Conservation (phyloP, 1,139 yeast species). For the Chernovozyma aurita region DNA sequence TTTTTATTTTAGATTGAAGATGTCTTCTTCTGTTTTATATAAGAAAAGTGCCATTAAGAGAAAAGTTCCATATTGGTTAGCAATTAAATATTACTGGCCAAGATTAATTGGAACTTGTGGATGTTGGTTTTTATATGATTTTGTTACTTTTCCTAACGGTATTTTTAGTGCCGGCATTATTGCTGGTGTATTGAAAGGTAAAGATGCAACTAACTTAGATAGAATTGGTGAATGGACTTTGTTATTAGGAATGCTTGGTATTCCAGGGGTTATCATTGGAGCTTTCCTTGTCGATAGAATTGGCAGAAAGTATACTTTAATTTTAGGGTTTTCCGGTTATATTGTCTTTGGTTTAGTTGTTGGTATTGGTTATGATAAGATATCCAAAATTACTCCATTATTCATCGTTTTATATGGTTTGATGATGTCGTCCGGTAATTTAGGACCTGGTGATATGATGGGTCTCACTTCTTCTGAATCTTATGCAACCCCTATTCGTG, state of each 20-base stretch:
- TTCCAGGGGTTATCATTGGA: slow-evolving; percentile 46
- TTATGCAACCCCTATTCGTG: slow-evolving; percentile 73
- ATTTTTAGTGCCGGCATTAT: slow-evolving; percentile 46
- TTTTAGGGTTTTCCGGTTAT: slow-evolving; percentile 43
- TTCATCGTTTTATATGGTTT: slow-evolving; percentile 46
- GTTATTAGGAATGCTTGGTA: slow-evolving; percentile 37
- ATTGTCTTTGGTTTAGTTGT: slow-evolving; percentile 46
- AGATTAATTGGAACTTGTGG: slow-evolving; percentile 41
- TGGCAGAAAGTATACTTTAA: slow-evolving; percentile 44
- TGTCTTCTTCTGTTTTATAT: slow-evolving; percentile 60
- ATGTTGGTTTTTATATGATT: slow-evolving; percentile 51
- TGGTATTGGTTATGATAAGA: slow-evolving; percentile 40
- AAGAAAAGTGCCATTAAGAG: slow-evolving; percentile 41
- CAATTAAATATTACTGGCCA: slow-evolving; percentile 43
- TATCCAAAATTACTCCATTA: slow-evolving; percentile 36
- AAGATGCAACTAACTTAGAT: slow-evolving; percentile 25
- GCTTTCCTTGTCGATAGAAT: slow-evolving; percentile 37
- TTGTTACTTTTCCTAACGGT: slow-evolving; percentile 51
- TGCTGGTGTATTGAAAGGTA: slow-evolving; percentile 26
- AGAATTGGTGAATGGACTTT: slow-evolving; percentile 48
- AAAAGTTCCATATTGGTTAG: slow-evolving; percentile 44
- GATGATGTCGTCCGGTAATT: slow-evolving; percentile 52
- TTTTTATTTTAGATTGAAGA: slow-evolving; percentile 64
- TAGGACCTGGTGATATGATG: slow-evolving; percentile 76
- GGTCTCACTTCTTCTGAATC: slow-evolving; percentile 67